Conservation (phyloP, 2,329 filamentous ascomycete genomes). For the Fusarium pseudonygamai region DNA sequence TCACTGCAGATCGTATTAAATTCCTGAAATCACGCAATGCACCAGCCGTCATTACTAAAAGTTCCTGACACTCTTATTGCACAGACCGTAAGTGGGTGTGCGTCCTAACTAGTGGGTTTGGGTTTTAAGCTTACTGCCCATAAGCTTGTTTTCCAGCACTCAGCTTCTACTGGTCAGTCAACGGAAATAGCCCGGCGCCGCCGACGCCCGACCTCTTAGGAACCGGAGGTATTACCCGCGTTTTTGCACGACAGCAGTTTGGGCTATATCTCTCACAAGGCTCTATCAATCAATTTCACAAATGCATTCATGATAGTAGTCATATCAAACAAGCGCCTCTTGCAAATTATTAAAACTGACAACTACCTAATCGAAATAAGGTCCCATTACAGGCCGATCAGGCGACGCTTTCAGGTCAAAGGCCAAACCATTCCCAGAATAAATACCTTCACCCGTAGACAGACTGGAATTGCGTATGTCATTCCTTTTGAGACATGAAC, state of each 20-base stretch:
- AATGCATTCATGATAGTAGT: neutral
- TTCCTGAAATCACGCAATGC: constrained; percentile 17
- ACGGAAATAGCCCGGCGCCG: constrained; percentile 10
- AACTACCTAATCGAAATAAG: no score
- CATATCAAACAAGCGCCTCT: no score
- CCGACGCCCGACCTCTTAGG: neutral
- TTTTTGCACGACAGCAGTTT: neutral
- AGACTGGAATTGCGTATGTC: neutral
- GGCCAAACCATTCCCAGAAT: neutral
- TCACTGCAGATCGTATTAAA: neutral
- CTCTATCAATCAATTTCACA: neutral
- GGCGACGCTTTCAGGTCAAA: neutral
- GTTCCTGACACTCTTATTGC: neutral
- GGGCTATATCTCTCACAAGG: neutral
- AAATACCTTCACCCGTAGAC: accelerated
- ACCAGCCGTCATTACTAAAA: neutral
- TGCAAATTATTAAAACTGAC: no score
- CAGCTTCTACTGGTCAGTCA: constrained; percentile 15
- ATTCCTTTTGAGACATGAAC: neutral
- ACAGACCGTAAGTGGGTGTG: neutral
- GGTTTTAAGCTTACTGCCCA: constrained; percentile 24
- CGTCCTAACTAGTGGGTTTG: neutral
- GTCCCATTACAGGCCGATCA: no score
- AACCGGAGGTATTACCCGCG: neutral
- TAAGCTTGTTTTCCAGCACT: constrained; percentile 26